These are phyloP conservation scores for Amanita pallidorosea DNA, from an alignment of 768 basidiomycete species.

Conservation along the genomic window DNA sequence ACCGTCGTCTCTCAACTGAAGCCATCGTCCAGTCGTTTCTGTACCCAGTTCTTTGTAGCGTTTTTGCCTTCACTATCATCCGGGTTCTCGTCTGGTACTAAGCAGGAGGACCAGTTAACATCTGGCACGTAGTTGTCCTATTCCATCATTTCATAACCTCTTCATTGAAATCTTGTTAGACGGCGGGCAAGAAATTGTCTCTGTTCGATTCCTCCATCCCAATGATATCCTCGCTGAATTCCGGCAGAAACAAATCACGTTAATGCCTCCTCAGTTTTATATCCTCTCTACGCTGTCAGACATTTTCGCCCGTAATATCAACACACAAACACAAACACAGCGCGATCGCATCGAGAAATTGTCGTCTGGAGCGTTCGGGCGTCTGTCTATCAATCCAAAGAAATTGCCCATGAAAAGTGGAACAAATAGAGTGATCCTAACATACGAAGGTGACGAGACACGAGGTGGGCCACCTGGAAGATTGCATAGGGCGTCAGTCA, in stretches of 20 bases:
- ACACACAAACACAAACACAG: slow-evolving; percentile 33
- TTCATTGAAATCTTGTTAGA: slow-evolving; percentile 20
- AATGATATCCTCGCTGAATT: slow-evolving; percentile 41
- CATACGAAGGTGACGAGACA: slow-evolving; percentile 64
- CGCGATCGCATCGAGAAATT: slow-evolving; percentile 32
- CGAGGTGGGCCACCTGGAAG: slow-evolving; percentile 50
- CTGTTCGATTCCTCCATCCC: slow-evolving; percentile 57
- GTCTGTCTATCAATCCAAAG: slow-evolving; percentile 48
- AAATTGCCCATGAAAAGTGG: slow-evolving; percentile 22
- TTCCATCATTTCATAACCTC: background rate
- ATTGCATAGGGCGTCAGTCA: slow-evolving; percentile 46
- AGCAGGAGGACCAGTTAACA: slow-evolving; percentile 50
- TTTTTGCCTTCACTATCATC: slow-evolving; percentile 41
- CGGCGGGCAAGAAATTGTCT: slow-evolving; percentile 59
- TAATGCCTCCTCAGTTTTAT: slow-evolving; percentile 74
- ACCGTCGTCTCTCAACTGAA: background rate
- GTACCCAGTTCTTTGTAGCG: slow-evolving; percentile 57
- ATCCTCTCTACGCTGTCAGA: slow-evolving; percentile 50
- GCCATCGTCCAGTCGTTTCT: slow-evolving; percentile 46
- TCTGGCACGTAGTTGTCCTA: slow-evolving; percentile 24
- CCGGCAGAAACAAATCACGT: slow-evolving; percentile 34
- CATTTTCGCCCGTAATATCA: slow-evolving; percentile 32
- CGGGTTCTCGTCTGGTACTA: slow-evolving; percentile 42
- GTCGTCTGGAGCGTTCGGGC: slow-evolving; percentile 47
- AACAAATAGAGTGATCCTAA: slow-evolving; percentile 37